Evolutionary conservation across 2,329 filamentous ascomycete species (phyloP).

Genomic region (Penicillium hesseltinei): DNA sequence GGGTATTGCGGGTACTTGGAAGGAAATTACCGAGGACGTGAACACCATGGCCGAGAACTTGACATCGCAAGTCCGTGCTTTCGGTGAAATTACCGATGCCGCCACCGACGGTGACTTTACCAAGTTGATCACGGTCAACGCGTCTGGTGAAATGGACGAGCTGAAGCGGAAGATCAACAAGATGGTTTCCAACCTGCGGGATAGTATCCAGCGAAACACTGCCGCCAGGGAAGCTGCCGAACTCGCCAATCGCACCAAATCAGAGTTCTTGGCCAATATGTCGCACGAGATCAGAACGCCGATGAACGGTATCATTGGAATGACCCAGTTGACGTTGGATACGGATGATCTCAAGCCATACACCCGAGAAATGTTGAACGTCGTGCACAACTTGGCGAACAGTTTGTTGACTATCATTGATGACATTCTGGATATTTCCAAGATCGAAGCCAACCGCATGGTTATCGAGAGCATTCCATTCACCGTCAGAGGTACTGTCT

Average conservation of each 20-base stretch:
- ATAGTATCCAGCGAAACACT: slow-evolving; percentile 95
- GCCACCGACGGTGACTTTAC: slow-evolving; percentile 97
- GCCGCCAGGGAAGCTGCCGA: slow-evolving; percentile 94
- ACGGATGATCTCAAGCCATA: slow-evolving; percentile 93
- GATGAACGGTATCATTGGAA: slow-evolving; percentile 97
- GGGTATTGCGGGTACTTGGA: slow-evolving; percentile 91
- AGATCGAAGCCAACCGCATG: slow-evolving; percentile 94
- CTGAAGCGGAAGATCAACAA: slow-evolving; percentile 99
- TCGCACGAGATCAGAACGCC: slow-evolving; percentile 96
- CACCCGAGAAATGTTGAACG: slow-evolving; percentile 97
- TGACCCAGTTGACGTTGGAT: slow-evolving; percentile 95
- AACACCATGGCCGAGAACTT: slow-evolving; percentile 87
- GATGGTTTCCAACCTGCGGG: slow-evolving; percentile 94
- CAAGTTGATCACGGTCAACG: slow-evolving; percentile 93
- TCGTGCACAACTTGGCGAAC: slow-evolving; percentile 94
- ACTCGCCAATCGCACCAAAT: slow-evolving; percentile 95
- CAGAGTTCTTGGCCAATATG: slow-evolving; percentile 98
- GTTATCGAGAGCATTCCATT: slow-evolving; percentile 98
- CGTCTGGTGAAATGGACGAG: slow-evolving; percentile 98
- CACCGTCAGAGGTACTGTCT: slow-evolving; percentile 88
- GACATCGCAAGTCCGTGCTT: slow-evolving; percentile 95
- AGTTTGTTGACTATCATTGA: slow-evolving; percentile 97
- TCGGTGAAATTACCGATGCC: slow-evolving; percentile 97
- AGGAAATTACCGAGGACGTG: slow-evolving; percentile 95
- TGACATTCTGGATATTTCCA: slow-evolving; percentile 66